Percentiles rank a stretch among this genome's conserved stretches.
These are phyloP conservation scores for Ephemerocybe angulata DNA, from an alignment of 768 basidiomycete species.

Conservation along the genomic window DNA sequence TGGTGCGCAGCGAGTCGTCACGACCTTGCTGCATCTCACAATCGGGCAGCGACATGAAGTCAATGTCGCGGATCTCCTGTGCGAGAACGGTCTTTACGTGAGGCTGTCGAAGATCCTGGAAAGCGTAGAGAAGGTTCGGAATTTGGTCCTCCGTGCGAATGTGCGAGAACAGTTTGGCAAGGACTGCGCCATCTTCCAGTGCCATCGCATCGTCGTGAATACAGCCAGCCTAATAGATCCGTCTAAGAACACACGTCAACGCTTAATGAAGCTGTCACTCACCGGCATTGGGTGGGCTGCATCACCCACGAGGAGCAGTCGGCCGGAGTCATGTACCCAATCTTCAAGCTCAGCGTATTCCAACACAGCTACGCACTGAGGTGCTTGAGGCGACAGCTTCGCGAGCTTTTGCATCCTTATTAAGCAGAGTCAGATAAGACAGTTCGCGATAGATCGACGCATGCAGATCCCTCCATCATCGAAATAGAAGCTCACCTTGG, in stretches of 20 bases:
- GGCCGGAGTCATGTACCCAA: slow-evolving; percentile 47
- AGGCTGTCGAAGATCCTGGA: slow-evolving; percentile 50
- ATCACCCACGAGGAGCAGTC: slow-evolving; percentile 49
- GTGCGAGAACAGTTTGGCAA: slow-evolving; percentile 59
- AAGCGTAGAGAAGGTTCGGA: slow-evolving; percentile 45
- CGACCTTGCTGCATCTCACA: slow-evolving; percentile 41
- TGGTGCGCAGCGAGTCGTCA: slow-evolving; percentile 34
- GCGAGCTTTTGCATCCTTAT: slow-evolving; percentile 36
- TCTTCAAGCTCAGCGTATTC: slow-evolving; percentile 41
- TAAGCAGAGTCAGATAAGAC: not conserved
- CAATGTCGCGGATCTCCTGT: slow-evolving; percentile 43
- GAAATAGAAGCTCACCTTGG: too few relatives aligned
- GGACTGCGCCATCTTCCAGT: slow-evolving; percentile 60
- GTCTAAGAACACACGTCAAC: not conserved
- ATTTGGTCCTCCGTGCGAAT: slow-evolving; percentile 49
- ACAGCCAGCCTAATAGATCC: slow-evolving; percentile 39
- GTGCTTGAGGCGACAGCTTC: slow-evolving; percentile 27
- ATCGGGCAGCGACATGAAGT: slow-evolving; percentile 42
- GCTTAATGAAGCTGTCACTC: slow-evolving; percentile 13
- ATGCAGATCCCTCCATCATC: slow-evolving; percentile 38
- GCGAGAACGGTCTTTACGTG: slow-evolving; percentile 40
- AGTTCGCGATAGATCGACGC: not conserved
- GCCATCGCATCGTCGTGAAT: slow-evolving; percentile 47
- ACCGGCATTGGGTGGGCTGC: slow-evolving; percentile 57
- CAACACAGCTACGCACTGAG: slow-evolving; percentile 35